Evolutionary conservation across 2,329 filamentous ascomycete species (phyloP).

Genomic region (Ceratocystis destructans): DNA sequence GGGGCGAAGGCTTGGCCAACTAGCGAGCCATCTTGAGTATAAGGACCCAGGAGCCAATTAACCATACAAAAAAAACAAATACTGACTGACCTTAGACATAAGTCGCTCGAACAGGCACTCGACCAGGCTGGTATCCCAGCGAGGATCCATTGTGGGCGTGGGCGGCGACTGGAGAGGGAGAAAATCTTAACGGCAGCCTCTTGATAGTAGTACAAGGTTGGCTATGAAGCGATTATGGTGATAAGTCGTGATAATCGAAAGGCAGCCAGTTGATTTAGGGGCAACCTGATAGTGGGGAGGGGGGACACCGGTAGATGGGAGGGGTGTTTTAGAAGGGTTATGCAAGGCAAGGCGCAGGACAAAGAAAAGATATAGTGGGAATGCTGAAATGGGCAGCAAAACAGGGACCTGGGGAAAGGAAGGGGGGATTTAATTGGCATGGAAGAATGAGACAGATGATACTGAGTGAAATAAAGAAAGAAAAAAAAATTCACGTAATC

Average conservation of each 20-base stretch:
- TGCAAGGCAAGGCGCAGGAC: background rate
- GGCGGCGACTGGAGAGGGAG: background rate
- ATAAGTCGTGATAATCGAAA: background rate
- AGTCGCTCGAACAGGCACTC: slow-evolving; percentile 46
- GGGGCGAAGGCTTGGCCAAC: too few relatives aligned
- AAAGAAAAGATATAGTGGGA: background rate
- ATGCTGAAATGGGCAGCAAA: slow-evolving; percentile 3
- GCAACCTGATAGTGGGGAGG: background rate
- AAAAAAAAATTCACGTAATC: background rate
- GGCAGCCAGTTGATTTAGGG: background rate
- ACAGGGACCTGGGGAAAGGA: background rate
- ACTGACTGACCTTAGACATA: slow-evolving; percentile 39
- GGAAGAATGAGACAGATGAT: background rate
- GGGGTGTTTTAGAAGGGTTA: slow-evolving; percentile 3
- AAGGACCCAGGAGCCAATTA: background rate
- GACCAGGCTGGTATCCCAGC: slow-evolving; percentile 41
- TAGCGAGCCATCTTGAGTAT: too few relatives aligned
- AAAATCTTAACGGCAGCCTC: background rate
- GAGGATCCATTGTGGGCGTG: slow-evolving; percentile 15
- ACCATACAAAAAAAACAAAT: background rate
- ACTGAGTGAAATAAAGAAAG: background rate
- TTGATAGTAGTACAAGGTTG: background rate
- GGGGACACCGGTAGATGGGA: background rate
- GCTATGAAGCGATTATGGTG: background rate
- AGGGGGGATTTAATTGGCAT: background rate